phyloP scores from a whole-genome alignment of 495 filamentous ascomycete species.

The Umbilicaria muhlenbergii region DNA sequence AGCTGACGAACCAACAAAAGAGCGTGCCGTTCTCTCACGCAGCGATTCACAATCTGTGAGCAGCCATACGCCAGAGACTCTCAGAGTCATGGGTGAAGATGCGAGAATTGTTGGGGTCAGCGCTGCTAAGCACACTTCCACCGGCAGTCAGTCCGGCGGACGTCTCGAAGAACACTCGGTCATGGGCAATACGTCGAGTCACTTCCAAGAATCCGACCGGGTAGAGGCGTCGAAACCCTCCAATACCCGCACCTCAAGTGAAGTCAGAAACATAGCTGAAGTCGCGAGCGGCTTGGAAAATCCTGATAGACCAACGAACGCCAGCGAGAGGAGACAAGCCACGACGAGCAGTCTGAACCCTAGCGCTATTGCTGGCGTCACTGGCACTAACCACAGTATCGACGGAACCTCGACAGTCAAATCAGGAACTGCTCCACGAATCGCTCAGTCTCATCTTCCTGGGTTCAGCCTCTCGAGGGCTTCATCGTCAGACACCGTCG shows the following conservation, averaged over 20 bases:
- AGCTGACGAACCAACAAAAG: constrained; percentile 19
- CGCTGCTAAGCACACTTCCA: no score
- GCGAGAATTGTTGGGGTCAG: no score
- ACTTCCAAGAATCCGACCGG: no score
- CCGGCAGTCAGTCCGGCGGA: no score
- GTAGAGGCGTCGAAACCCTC: no score
- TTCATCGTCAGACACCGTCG: constrained; percentile 38
- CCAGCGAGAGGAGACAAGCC: background rate
- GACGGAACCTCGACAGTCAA: constrained; percentile 18
- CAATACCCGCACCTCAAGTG: no score
- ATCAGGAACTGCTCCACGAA: constrained; percentile 15
- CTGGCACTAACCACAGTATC: background rate
- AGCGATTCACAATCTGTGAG: constrained; percentile 18
- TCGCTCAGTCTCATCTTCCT: constrained; percentile 35
- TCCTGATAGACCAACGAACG: no score
- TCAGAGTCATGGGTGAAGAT: no score
- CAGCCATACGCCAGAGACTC: constrained; percentile 1
- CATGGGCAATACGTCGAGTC: no score
- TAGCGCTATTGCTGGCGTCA: constrained; percentile 14
- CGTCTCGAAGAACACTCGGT: no score
- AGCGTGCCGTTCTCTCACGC: constrained; percentile 21
- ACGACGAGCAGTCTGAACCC: constrained; percentile 23
- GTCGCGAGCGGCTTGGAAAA: no score
- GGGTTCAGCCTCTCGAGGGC: constrained; percentile 36
- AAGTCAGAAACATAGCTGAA: no score